Evolutionary conservation across 2,329 filamentous ascomycete genomes (phyloP).

Genomic region (Seiridium cupressi): DNA sequence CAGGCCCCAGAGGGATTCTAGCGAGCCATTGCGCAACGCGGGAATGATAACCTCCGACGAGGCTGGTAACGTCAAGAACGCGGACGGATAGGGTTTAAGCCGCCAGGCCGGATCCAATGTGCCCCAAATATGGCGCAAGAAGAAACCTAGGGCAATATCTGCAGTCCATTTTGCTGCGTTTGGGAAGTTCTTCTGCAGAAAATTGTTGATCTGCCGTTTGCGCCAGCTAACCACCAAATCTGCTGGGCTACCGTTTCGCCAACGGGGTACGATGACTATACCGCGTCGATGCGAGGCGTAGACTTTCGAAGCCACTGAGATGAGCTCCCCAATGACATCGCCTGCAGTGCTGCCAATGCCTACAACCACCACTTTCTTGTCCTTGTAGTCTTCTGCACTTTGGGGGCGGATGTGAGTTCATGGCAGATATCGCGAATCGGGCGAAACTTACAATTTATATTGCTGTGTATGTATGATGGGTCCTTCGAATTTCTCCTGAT

Average conservation of each 20-base stretch:
- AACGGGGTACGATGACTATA: slow-evolving; percentile 29
- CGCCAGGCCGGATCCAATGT: slow-evolving; percentile 28
- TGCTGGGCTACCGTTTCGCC: slow-evolving; percentile 29
- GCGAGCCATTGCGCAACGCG: slow-evolving; percentile 22
- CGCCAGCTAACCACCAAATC: slow-evolving; percentile 33
- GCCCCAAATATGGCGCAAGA: slow-evolving; percentile 15
- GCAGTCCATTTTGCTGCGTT: slow-evolving; percentile 7
- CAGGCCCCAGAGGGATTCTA: slow-evolving; percentile 26
- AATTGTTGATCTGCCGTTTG: slow-evolving; percentile 25
- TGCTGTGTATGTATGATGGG: slow-evolving; percentile 36
- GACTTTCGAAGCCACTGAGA: slow-evolving; percentile 32
- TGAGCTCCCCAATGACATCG: slow-evolving; percentile 33
- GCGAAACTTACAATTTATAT: slow-evolving; percentile 26
- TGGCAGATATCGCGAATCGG: neutral
- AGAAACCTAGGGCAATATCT: slow-evolving; percentile 15
- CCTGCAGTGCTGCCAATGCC: slow-evolving; percentile 38
- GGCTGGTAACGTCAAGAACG: slow-evolving; percentile 20
- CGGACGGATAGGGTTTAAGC: slow-evolving; percentile 24
- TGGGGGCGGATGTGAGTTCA: neutral
- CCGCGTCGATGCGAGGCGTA: slow-evolving; percentile 41
- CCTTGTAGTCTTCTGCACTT: slow-evolving; percentile 31
- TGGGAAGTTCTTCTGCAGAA: slow-evolving; percentile 24
- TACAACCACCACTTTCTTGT: slow-evolving; percentile 40
- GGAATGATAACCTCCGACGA: slow-evolving; percentile 24
- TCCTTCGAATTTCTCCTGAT: slow-evolving; percentile 34